A percentile compares a stretch with the other conserved stretches of the same genome.
Evolutionary conservation across 179 eudicot genomes (phyloP).

Genomic region (Pouteria campechiana): DNA sequence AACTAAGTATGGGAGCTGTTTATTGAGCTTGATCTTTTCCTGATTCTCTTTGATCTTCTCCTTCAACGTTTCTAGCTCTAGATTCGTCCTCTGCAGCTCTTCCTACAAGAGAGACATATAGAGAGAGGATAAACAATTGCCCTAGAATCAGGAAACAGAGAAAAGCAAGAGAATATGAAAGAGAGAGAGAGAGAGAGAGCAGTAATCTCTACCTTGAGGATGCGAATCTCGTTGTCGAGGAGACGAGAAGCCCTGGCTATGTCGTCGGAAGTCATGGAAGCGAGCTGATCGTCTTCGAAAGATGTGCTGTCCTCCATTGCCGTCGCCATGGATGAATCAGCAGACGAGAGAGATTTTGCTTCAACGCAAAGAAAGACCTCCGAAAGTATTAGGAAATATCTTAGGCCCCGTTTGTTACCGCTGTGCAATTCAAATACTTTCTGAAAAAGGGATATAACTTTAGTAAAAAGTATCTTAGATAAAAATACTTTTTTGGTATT

Average conservation of each 20-base stretch:
- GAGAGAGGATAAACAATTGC: not conserved
- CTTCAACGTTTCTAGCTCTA: conserved; percentile 70
- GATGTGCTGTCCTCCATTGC: conserved; percentile 71
- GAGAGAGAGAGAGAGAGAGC: not conserved
- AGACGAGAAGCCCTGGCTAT: conserved; percentile 64
- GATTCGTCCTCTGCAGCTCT: conserved; percentile 64
- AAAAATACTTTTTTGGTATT: too few relatives aligned
- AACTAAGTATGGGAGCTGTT: conserved; percentile 92
- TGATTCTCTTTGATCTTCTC: conserved; percentile 96
- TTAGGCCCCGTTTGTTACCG: too few relatives aligned
- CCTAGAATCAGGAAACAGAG: not conserved
- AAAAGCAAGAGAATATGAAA: not conserved
- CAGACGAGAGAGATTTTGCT: too few relatives aligned
- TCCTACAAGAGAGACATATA: conserved; percentile 28
- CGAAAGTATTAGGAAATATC: too few relatives aligned
- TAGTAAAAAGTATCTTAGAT: too few relatives aligned
- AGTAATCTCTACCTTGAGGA: conserved; percentile 34
- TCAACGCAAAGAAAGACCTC: too few relatives aligned
- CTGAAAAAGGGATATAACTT: too few relatives aligned
- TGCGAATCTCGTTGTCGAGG: conserved; percentile 80
- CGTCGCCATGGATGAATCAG: conserved; percentile 45
- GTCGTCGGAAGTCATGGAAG: conserved; percentile 76
- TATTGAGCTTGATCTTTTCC: conserved; percentile 91
- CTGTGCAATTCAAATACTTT: too few relatives aligned
- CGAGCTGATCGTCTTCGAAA: conserved; percentile 70